Evolutionary conservation across 225 moss, liverwort and hornwort species (phyloP).

Genomic region (Thuidium tamariscinum): DNA sequence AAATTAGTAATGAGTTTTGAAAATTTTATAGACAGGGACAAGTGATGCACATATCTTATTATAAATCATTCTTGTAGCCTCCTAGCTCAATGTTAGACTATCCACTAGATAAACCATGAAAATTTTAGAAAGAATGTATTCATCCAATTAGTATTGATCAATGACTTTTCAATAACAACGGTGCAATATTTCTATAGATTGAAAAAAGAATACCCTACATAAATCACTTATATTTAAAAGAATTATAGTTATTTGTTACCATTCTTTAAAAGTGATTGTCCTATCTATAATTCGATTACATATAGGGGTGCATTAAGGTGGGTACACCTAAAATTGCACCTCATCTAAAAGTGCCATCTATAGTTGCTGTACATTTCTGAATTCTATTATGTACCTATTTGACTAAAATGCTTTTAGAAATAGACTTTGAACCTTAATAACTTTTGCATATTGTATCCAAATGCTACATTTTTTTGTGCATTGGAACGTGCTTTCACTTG

Average conservation of each 20-base stretch:
- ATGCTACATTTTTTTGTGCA: no score
- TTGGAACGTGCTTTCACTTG: no score
- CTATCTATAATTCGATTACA: background rate
- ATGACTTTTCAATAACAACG: background rate
- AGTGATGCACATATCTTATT: background rate
- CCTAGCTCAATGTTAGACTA: rapidly evolving
- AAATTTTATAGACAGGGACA: rapidly evolving
- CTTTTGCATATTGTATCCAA: no score
- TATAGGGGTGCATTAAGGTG: no score
- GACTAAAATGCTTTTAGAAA: no score
- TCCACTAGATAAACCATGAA: background rate
- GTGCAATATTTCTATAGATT: no score
- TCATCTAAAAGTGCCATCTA: no score
- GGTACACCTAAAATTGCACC: no score
- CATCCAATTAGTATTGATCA: background rate
- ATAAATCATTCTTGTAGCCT: background rate
- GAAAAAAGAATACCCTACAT: background rate
- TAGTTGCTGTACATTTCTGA: no score
- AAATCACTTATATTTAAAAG: background rate
- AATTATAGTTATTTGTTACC: background rate
- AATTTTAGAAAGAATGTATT: background rate
- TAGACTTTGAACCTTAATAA: no score
- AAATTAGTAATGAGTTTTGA: background rate
- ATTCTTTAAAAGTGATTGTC: background rate
- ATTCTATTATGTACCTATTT: no score